Evolutionary conservation across 1,139 yeast genomes (phyloP).

Genomic region (Lizanozyma gosingica): DNA sequence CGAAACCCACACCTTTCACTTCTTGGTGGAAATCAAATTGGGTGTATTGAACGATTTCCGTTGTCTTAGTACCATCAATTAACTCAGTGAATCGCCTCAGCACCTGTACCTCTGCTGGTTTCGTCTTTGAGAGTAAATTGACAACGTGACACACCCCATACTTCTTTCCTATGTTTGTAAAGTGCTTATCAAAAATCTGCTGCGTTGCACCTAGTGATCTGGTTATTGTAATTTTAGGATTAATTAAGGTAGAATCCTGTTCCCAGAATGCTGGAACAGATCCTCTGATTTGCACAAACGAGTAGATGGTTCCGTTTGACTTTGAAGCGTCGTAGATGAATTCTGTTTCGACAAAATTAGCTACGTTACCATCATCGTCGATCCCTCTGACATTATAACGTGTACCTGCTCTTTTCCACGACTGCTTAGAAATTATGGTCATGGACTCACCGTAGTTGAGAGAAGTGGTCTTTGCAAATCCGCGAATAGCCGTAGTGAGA

Average conservation of each 20-base stretch:
- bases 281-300: conserved; percentile 86
- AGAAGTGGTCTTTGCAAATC: conserved; percentile 78
- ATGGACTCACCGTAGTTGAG: conserved; percentile 51
- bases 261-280: conserved; percentile 98
- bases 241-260: conserved; percentile 79
- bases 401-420: conserved; percentile 96
- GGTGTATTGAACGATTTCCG: conserved; percentile 49
- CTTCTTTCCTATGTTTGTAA: conserved; percentile 54
- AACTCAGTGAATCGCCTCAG: conserved; percentile 61
- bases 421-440: conserved; percentile 83
- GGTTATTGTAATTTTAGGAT: conserved; percentile 80
- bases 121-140: conserved; percentile 66
- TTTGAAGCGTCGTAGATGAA: conserved; percentile 52
- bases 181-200: conserved; percentile 80
- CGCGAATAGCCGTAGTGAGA: conserved; percentile 85
- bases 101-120: conserved; percentile 67
- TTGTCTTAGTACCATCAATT: conserved; percentile 30
- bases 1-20: conserved; percentile 81
- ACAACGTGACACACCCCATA: conserved; percentile 86
- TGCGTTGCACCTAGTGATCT: conserved; percentile 89
- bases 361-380: conserved; percentile 92
- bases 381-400: conserved; percentile 90
- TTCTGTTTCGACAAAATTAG: conserved; percentile 95
- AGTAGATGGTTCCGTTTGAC: conserved; percentile 41
- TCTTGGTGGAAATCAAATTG: conserved; percentile 93